Evolutionary conservation across 2,329 filamentous ascomycete species (phyloP).

Genomic region (Ceratocystis papillata): DNA sequence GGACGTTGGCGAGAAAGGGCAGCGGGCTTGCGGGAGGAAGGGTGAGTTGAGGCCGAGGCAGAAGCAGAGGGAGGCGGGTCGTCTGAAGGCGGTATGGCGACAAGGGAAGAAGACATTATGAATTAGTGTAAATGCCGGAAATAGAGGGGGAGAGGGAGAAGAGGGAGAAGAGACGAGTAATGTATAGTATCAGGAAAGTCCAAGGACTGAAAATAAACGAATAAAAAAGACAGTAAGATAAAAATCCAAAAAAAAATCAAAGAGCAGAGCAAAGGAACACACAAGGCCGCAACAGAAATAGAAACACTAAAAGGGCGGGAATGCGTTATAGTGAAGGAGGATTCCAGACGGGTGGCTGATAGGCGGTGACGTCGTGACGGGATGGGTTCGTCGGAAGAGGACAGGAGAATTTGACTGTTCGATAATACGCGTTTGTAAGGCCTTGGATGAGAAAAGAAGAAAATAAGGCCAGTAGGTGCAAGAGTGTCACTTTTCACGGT

Average conservation of each 20-base stretch:
- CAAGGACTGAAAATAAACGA: not conserved
- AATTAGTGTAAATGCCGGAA: not conserved
- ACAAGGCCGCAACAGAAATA: not conserved
- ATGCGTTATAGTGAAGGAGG: not conserved
- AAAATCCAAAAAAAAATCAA: not conserved
- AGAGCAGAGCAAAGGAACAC: not conserved
- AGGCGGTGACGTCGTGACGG: constrained; percentile 9
- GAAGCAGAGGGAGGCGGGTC: not conserved
- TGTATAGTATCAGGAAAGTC: not conserved
- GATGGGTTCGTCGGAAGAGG: not conserved
- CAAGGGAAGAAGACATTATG: not conserved
- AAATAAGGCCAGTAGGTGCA: too few relatives aligned
- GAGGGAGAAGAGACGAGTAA: not conserved
- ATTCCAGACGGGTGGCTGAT: not conserved
- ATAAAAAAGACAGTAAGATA: not conserved
- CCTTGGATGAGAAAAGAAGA: not conserved
- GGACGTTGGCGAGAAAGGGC: constrained; percentile 12
- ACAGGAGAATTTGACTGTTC: not conserved
- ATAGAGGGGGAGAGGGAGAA: not conserved
- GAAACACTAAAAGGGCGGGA: not conserved
- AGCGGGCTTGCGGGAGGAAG: not conserved
- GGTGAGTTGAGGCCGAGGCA: not conserved
- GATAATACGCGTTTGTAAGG: not conserved
- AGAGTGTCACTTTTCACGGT: too few relatives aligned
- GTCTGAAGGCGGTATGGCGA: not conserved